phyloP scores from a whole-genome alignment of 2,329 filamentous ascomycete species.

The Penicillium hesseltinei region DNA sequence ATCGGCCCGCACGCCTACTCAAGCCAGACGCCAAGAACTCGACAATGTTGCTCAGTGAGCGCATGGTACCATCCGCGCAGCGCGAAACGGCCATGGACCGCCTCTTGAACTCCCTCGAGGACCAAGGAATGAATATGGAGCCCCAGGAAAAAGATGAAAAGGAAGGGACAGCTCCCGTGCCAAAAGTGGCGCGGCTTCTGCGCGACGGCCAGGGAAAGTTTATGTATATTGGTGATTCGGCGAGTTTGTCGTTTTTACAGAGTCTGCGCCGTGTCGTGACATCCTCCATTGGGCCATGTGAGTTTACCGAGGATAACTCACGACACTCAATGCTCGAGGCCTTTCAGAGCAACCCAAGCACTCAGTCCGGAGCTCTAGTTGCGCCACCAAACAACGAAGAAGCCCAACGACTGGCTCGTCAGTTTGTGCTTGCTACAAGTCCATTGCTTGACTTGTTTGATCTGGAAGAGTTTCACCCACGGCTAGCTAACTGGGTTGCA shows the following conservation, averaged over 20 bases:
- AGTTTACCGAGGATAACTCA: slow-evolving; percentile 42
- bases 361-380: slow-evolving; percentile 29
- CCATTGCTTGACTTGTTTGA: slow-evolving; percentile 52
- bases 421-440: slow-evolving; percentile 48
- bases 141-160: slow-evolving; percentile 31
- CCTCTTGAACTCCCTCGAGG: slow-evolving; percentile 34
- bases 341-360: slow-evolving; percentile 32
- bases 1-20: slow-evolving; percentile 38
- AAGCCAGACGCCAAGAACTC: slow-evolving; percentile 30
- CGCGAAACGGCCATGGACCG: slow-evolving; percentile 36
- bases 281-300: slow-evolving; percentile 44
- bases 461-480: slow-evolving; percentile 43
- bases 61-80: slow-evolving; percentile 29
- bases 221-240: slow-evolving; percentile 56
- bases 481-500: slow-evolving; percentile 39
- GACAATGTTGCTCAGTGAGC: slow-evolving; percentile 36
- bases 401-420: slow-evolving; percentile 42
- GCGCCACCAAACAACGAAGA: slow-evolving; percentile 38
- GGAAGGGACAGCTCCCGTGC: slow-evolving; percentile 35
- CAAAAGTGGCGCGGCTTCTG: slow-evolving; percentile 46
- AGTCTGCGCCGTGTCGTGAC: slow-evolving; percentile 53
- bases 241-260: slow-evolving; percentile 53
- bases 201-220: slow-evolving; percentile 54
- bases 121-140: slow-evolving; percentile 31
- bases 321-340: slow-evolving; percentile 46